Percentiles rank a stretch among this genome's conserved stretches.
phyloP scores from a whole-genome alignment of 768 basidiomycete species.

The Boletus bicolor region DNA sequence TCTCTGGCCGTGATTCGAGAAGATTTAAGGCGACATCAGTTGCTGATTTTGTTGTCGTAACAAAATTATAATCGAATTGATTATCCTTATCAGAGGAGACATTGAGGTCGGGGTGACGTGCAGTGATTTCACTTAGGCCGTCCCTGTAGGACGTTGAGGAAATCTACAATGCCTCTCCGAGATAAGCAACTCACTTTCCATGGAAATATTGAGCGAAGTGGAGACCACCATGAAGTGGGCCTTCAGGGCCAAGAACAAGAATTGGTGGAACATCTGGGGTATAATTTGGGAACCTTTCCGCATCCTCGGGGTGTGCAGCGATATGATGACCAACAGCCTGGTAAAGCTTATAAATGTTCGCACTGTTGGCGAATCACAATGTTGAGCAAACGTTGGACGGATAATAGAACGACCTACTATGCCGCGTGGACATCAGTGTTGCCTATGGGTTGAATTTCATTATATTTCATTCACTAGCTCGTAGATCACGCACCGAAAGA shows the following conservation, averaged over 20 bases:
- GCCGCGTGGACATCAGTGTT: constrained; percentile 66
- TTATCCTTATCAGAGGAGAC: constrained; percentile 8
- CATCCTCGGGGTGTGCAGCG: constrained; percentile 49
- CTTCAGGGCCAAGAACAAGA: constrained; percentile 58
- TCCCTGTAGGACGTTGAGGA: constrained; percentile 44
- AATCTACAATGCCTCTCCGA: background rate
- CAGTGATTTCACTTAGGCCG: constrained; percentile 58
- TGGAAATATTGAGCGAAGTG: constrained; percentile 86
- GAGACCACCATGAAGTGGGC: constrained; percentile 66
- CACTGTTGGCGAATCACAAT: constrained; percentile 35
- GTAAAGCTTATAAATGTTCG: constrained; percentile 76
- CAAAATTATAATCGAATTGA: constrained; percentile 43
- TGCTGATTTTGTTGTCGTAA: constrained; percentile 44
- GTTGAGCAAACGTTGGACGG: background rate
- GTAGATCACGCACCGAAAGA: constrained; percentile 58
- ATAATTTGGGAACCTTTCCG: constrained; percentile 61
- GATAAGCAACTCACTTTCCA: constrained; percentile 49
- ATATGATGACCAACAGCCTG: constrained; percentile 61
- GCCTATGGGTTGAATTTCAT: constrained; percentile 38
- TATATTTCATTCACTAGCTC: background rate
- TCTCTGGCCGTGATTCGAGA: constrained; percentile 46
- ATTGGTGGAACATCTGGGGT: constrained; percentile 49
- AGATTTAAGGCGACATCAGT: constrained; percentile 55
- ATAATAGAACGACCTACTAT: constrained; percentile 39
- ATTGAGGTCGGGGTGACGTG: constrained; percentile 65